Conservation (phyloP, 768 basidiomycete species). For the Clavaria fumosa region DNA sequence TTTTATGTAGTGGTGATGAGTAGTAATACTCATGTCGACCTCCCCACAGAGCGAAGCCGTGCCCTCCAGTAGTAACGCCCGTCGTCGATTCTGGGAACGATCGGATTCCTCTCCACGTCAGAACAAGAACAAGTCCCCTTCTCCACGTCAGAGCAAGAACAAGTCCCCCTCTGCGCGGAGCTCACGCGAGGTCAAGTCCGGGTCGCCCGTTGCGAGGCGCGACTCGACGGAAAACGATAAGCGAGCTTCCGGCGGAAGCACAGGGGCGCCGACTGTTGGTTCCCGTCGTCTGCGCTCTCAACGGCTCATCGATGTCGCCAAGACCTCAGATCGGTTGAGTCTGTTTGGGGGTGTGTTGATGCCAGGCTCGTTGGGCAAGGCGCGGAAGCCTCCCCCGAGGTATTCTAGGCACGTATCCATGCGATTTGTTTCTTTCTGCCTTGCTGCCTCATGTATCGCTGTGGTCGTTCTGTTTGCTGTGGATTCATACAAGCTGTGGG, state of each 20-base stretch:
- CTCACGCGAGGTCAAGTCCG: constrained; percentile 19
- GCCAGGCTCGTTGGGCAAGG: constrained; percentile 42
- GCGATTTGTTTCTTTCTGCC: too few relatives aligned
- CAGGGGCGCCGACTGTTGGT: neutral
- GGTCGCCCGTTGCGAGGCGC: neutral
- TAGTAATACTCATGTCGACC: neutral
- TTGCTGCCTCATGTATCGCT: too few relatives aligned
- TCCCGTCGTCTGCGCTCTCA: constrained; percentile 25
- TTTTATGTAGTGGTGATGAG: neutral
- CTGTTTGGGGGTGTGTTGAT: constrained; percentile 70
- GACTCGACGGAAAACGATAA: neutral
- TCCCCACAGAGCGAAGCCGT: constrained; percentile 34
- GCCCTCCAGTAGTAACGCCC: constrained; percentile 23
- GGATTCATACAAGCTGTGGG: too few relatives aligned
- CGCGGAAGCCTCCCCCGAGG: constrained; percentile 70
- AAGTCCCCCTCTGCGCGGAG: constrained; percentile 12
- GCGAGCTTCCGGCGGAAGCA: too few relatives aligned
- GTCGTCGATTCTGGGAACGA: constrained; percentile 47
- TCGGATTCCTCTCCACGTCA: constrained; percentile 28
- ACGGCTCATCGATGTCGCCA: too few relatives aligned
- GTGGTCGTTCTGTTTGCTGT: too few relatives aligned
- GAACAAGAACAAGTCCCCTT: constrained; percentile 9
- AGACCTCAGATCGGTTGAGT: constrained; percentile 50
- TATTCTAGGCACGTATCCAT: constrained; percentile 45
- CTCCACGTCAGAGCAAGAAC: constrained; percentile 4